phyloP scores from a whole-genome alignment of 139 green algal species.

The Pleodorina starrii region DNA sequence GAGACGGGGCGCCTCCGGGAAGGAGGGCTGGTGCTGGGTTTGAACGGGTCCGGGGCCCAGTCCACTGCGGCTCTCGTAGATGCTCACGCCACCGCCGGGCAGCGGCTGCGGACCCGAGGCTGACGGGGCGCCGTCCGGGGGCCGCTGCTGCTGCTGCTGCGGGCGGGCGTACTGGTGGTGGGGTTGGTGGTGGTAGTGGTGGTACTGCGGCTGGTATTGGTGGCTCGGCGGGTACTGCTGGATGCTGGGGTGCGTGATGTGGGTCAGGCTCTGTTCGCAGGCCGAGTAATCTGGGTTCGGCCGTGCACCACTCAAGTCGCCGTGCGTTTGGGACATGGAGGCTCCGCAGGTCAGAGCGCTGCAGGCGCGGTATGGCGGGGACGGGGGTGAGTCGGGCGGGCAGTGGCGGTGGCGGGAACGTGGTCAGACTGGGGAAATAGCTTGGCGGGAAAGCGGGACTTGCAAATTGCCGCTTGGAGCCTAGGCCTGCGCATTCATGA shows the following conservation, averaged over 20 bases:
- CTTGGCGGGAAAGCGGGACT: slow-evolving; percentile 2
- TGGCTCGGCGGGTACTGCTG: slow-evolving; percentile 1
- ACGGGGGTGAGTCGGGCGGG: not conserved
- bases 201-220: not conserved
- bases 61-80: not conserved
- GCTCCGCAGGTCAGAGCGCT: not conserved
- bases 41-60: not conserved
- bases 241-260: slow-evolving; percentile 9
- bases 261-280: slow-evolving; percentile 26
- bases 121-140: not conserved
- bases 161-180: not conserved
- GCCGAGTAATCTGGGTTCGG: slow-evolving; percentile 1
- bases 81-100: not conserved
- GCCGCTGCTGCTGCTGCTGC: not conserved
- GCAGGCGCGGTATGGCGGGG: not conserved
- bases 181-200: not conserved
- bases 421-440: not conserved
- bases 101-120: not conserved
- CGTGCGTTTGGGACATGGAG: slow-evolving; percentile 39
- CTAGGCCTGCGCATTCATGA: too few species aligned
- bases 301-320: slow-evolving; percentile 17
- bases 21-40: not conserved
- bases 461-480: too few species aligned
- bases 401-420: too few species aligned
- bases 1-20: not conserved